These are phyloP conservation scores for Suillus plorans DNA, from an alignment of 768 basidiomycete genomes.

Conservation along the genomic window DNA sequence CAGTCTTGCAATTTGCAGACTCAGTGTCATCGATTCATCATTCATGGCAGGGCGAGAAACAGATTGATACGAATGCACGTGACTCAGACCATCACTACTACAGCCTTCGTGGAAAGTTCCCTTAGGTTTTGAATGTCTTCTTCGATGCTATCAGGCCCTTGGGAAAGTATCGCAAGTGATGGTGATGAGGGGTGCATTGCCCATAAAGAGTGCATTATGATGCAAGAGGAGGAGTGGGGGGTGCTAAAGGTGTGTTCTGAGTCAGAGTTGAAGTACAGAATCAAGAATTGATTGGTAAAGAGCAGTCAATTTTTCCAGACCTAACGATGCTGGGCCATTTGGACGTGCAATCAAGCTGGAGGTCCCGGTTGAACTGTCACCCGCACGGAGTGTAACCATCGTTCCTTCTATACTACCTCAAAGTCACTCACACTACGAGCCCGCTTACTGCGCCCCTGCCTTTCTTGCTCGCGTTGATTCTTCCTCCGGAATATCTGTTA, in stretches of 20 bases:
- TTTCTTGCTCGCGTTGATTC: slow-evolving; percentile 52
- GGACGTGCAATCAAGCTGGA: slow-evolving; percentile 53
- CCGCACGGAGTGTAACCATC: slow-evolving; percentile 40
- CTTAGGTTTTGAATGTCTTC: background rate
- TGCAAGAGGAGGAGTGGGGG: slow-evolving; percentile 57
- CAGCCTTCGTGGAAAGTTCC: slow-evolving; percentile 27
- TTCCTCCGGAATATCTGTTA: slow-evolving; percentile 58
- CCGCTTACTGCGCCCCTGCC: slow-evolving; percentile 60
- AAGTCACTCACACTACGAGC: background rate
- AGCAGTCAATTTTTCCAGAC: slow-evolving; percentile 78
- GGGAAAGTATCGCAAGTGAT: background rate
- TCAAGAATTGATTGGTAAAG: background rate
- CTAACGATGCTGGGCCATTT: slow-evolving; percentile 34
- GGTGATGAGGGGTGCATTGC: background rate
- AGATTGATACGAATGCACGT: slow-evolving; percentile 71
- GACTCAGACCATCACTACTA: slow-evolving; percentile 74
- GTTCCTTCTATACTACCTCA: slow-evolving; percentile 13
- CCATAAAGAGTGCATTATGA: slow-evolving; percentile 1
- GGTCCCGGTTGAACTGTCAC: slow-evolving; percentile 61
- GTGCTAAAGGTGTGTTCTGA: slow-evolving; percentile 53
- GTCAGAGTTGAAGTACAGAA: slow-evolving; percentile 2
- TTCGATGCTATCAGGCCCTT: background rate
- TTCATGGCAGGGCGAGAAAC: background rate
- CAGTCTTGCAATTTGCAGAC: too few species aligned
- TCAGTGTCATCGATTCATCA: too few species aligned